Conservation (phyloP, 768 basidiomycete genomes). For the Floccularia luteovirens region DNA sequence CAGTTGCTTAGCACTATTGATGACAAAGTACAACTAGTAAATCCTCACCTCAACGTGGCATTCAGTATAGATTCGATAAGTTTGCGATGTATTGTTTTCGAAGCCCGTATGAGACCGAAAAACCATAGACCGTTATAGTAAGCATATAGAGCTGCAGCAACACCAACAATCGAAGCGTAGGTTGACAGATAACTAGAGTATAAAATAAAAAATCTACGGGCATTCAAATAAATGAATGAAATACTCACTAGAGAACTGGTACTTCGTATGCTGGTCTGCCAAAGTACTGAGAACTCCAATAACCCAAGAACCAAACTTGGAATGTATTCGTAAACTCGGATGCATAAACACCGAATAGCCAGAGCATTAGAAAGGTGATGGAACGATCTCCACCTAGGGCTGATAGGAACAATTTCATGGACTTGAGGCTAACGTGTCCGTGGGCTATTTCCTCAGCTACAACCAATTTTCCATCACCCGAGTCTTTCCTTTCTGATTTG, state of each 20-base stretch:
- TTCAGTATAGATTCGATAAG: slow-evolving; percentile 48
- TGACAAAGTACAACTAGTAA: slow-evolving; percentile 17
- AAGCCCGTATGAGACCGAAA: slow-evolving; percentile 45
- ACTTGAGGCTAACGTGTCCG: slow-evolving; percentile 46
- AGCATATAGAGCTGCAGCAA: slow-evolving; percentile 18
- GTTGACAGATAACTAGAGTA: slow-evolving; percentile 35
- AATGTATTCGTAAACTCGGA: slow-evolving; percentile 13
- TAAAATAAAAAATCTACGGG: background rate
- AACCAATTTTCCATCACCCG: slow-evolving; percentile 44
- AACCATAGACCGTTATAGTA: slow-evolving; percentile 31
- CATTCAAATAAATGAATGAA: background rate
- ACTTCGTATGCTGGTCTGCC: slow-evolving; percentile 22
- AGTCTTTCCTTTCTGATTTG: slow-evolving; percentile 4
- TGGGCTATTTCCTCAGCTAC: slow-evolving; percentile 51
- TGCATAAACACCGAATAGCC: slow-evolving; percentile 14
- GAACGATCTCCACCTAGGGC: slow-evolving; percentile 23
- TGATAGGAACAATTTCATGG: slow-evolving; percentile 27
- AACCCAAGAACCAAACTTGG: slow-evolving; percentile 33
- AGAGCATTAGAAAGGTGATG: slow-evolving; percentile 19
- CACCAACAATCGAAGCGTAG: slow-evolving; percentile 10
- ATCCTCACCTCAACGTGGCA: slow-evolving; percentile 48
- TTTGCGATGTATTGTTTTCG: slow-evolving; percentile 40
- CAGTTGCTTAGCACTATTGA: too few relatives aligned
- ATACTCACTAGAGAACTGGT: slow-evolving; percentile 25
- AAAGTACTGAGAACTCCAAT: slow-evolving; percentile 43